Conservation (phyloP, 2,329 filamentous ascomycete species). For the Microsporum canis region DNA sequence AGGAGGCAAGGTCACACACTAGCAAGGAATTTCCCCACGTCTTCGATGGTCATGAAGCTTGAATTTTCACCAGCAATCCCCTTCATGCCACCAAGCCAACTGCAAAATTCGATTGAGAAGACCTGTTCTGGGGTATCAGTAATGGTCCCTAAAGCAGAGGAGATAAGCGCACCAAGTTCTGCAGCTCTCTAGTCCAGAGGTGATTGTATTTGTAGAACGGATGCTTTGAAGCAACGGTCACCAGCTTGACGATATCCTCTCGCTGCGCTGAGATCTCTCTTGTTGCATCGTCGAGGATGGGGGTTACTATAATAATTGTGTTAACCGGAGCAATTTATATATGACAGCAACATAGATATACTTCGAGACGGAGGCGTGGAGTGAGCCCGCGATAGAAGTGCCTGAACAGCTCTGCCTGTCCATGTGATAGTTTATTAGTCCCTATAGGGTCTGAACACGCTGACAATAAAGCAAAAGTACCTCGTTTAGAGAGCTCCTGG, state of each 20-base stretch:
- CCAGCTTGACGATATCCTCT: constrained; percentile 57
- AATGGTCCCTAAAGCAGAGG: constrained; percentile 26
- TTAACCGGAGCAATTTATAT: background rate
- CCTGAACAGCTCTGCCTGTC: constrained; percentile 62
- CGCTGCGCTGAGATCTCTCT: constrained; percentile 60
- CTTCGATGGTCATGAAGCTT: constrained; percentile 74
- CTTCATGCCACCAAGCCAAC: constrained; percentile 68
- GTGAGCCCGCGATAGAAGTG: constrained; percentile 77
- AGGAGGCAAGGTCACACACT: constrained; percentile 39
- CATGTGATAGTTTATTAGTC: background rate
- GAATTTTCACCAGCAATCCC: constrained; percentile 43
- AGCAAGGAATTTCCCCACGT: constrained; percentile 66
- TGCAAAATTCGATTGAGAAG: constrained; percentile 49
- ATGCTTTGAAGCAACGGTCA: constrained; percentile 63
- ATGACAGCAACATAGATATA: constrained; percentile 30
- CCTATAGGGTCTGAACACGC: background rate
- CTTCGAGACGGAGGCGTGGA: constrained; percentile 60
- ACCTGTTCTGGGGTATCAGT: constrained; percentile 31
- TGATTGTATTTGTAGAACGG: constrained; percentile 98
- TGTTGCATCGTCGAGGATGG: constrained; percentile 59
- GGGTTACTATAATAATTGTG: constrained; percentile 43
- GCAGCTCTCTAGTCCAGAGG: constrained; percentile 73
- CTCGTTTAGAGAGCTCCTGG: constrained; percentile 68
- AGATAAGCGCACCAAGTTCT: constrained; percentile 51
- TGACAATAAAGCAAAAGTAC: constrained; percentile 24